A percentile compares a stretch with the other conserved stretches of the same genome.
phyloP scores from a whole-genome alignment of 441 rosid species.

The Kokia cookei region DNA sequence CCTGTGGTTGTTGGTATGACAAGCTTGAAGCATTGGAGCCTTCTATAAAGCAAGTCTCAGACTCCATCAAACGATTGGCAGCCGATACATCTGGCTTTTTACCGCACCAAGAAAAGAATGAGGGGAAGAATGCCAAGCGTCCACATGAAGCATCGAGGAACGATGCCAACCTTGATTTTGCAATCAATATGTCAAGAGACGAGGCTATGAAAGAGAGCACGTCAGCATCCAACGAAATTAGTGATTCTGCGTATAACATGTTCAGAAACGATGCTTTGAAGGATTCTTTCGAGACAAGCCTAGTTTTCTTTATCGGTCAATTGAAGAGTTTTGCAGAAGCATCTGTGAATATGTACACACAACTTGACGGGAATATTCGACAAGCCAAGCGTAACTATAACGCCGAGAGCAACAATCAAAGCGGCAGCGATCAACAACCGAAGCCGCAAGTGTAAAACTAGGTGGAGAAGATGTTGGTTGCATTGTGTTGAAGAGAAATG shows the following conservation, averaged over 20 bases:
- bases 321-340: slow-evolving; percentile 43
- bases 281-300: slow-evolving; percentile 45
- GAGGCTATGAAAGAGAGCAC: slow-evolving; percentile 48
- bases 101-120: slow-evolving; percentile 73
- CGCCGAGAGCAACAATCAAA: not conserved
- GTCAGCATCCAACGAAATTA: slow-evolving; percentile 23
- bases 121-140: slow-evolving; percentile 35
- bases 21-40: slow-evolving; percentile 36
- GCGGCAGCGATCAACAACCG: not conserved
- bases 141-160: slow-evolving; percentile 21
- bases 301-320: slow-evolving; percentile 45
- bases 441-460: not conserved
- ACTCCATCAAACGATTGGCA: slow-evolving; percentile 56
- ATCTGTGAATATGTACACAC: slow-evolving; percentile 47
- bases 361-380: slow-evolving; percentile 37
- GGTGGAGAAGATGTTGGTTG: not conserved
- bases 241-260: slow-evolving; percentile 35
- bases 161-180: slow-evolving; percentile 33
- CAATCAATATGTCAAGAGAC: slow-evolving; percentile 36
- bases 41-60: slow-evolving; percentile 46
- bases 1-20: slow-evolving; percentile 73
- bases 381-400: slow-evolving; percentile 34
- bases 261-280: slow-evolving; percentile 35
- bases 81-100: slow-evolving; percentile 53
- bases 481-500: not conserved